These are phyloP conservation scores for Paraphoma sp. DNA, from an alignment of 2,329 filamentous ascomycete species.

Conservation along the genomic window DNA sequence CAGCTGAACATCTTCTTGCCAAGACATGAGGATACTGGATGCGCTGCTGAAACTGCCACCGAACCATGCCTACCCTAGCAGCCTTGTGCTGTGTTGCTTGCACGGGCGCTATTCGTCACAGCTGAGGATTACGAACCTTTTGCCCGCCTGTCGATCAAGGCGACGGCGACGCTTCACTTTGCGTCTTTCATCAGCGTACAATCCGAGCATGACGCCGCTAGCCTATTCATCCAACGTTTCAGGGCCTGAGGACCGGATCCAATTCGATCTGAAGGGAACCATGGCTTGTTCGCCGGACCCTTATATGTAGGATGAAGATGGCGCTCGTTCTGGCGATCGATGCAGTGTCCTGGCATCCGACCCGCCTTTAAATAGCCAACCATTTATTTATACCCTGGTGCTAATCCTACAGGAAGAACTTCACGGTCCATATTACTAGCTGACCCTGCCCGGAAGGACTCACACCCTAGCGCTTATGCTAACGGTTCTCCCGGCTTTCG, in stretches of 20 bases:
- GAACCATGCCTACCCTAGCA: slow-evolving; percentile 37
- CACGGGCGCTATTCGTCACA: slow-evolving; percentile 38
- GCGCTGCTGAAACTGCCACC: slow-evolving; percentile 31
- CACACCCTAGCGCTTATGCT: slow-evolving; percentile 43
- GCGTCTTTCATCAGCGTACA: slow-evolving; percentile 19
- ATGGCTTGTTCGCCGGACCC: slow-evolving; percentile 6
- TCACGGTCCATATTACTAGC: slow-evolving; percentile 29
- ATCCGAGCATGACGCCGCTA: slow-evolving; percentile 14
- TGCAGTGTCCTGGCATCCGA: slow-evolving; percentile 30
- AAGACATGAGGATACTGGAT: slow-evolving; percentile 28
- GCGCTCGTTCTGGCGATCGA: slow-evolving; percentile 18
- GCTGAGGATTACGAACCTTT: slow-evolving; percentile 41
- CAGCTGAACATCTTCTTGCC: slow-evolving; percentile 40
- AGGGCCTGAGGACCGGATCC: slow-evolving; percentile 6
- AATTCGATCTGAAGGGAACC: slow-evolving; percentile 16
- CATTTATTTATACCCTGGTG: slow-evolving; percentile 41
- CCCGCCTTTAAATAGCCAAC: slow-evolving; percentile 17
- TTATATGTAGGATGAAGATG: slow-evolving; percentile 4
- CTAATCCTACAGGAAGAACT: slow-evolving; percentile 33
- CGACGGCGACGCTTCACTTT: slow-evolving; percentile 27
- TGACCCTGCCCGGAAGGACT: slow-evolving; percentile 34
- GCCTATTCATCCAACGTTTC: slow-evolving; percentile 25
- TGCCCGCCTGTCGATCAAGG: slow-evolving; percentile 31
- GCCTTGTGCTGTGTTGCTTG: slow-evolving; percentile 40
- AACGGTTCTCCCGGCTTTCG: slow-evolving; percentile 38